phyloP scores from a whole-genome alignment of 108 stramenopile genomes.

The Halocafeteria seosinensis region DNA sequence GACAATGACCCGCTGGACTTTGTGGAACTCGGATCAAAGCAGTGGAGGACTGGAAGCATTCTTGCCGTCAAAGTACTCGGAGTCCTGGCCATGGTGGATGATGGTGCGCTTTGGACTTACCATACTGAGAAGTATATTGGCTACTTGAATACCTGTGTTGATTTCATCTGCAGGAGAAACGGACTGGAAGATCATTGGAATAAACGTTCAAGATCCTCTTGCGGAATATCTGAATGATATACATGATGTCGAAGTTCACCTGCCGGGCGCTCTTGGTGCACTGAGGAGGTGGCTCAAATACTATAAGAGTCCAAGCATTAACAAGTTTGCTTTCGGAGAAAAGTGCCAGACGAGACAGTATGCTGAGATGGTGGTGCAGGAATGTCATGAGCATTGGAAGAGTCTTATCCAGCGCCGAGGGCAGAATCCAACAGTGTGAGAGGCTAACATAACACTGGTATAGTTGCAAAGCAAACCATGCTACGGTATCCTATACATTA shows the following conservation, averaged over 20 bases:
- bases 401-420: constrained; percentile 16
- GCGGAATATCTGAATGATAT: constrained; percentile 81
- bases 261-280: constrained; percentile 71
- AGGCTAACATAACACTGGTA: no score
- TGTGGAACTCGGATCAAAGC: constrained; percentile 37
- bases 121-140: no score
- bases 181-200: constrained; percentile 89
- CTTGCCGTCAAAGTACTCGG: constrained; percentile 88
- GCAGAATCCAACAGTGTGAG: no score
- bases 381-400: constrained; percentile 93
- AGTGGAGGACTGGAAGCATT: constrained; percentile 49
- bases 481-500: no score
- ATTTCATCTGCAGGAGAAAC: no score
- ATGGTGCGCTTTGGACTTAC: no score
- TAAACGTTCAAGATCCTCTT: constrained; percentile 82
- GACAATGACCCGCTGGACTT: constrained; percentile 91
- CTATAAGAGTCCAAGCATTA: constrained; percentile 93
- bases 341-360: constrained; percentile 60
- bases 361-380: constrained; percentile 72
- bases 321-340: constrained; percentile 94
- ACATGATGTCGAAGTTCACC: constrained; percentile 69
- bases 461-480: no score
- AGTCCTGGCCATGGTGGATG: constrained; percentile 87
- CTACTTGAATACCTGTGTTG: no score
- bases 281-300: constrained; percentile 73